Evolutionary conservation across 129 eudicot species (phyloP).

Genomic region (Kitagawia praeruptora): DNA sequence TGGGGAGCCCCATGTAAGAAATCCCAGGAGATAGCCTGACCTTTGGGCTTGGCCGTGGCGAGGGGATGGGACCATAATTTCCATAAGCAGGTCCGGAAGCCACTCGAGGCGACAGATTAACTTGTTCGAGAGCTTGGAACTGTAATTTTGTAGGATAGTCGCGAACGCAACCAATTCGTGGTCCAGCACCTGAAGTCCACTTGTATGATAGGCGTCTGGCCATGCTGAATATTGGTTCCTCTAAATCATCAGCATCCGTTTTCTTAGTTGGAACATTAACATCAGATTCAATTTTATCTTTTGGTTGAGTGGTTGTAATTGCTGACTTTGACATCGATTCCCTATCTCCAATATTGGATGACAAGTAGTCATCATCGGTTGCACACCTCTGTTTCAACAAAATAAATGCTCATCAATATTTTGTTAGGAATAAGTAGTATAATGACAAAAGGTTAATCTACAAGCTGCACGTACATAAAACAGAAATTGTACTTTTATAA

Average conservation of each 20-base stretch:
- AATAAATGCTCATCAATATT: neutral
- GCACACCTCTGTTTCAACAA: conserved; percentile 55
- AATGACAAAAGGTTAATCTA: neutral
- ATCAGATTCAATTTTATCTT: conserved; percentile 22
- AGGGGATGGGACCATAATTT: conserved; percentile 75
- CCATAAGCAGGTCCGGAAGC: conserved; percentile 14
- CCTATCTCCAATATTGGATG: conserved; percentile 25
- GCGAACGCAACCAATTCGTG: conserved; percentile 48
- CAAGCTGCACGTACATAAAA: neutral
- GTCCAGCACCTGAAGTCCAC: conserved; percentile 50
- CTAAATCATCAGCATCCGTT: neutral
- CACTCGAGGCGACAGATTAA: conserved; percentile 44
- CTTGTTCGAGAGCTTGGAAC: conserved; percentile 54
- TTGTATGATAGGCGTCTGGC: conserved; percentile 46
- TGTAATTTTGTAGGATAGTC: conserved; percentile 52
- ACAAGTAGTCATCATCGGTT: conserved; percentile 45
- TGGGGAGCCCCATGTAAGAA: conserved; percentile 80
- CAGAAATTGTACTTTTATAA: neutral
- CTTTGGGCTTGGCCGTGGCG: conserved; percentile 88
- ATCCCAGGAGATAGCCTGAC: conserved; percentile 69
- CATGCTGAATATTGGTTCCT: conserved; percentile 31
- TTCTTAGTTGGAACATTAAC: conserved; percentile 3
- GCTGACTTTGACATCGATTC: conserved; percentile 20
- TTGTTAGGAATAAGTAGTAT: neutral
- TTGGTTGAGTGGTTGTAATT: conserved; percentile 22